phyloP scores from a whole-genome alignment of 225 moss, liverwort and hornwort species.

The Sphagnum contortum region DNA sequence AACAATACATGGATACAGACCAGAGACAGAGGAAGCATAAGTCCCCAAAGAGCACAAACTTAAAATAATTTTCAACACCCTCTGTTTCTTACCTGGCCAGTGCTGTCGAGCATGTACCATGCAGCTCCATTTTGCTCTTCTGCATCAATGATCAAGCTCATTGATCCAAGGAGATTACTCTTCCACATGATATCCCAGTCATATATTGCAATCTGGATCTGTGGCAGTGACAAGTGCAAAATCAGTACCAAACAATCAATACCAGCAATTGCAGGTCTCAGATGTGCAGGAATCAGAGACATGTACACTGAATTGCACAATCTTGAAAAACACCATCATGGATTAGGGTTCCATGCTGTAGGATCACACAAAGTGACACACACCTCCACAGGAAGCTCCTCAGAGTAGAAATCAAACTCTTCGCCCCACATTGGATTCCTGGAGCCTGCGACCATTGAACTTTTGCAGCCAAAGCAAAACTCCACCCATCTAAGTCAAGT shows the following conservation, averaged over 20 bases:
- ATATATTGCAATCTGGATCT: slow-evolving; percentile 72
- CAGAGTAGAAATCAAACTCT: slow-evolving; percentile 81
- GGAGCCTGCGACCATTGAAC: slow-evolving; percentile 77
- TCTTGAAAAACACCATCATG: background rate
- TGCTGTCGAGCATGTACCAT: slow-evolving; percentile 62
- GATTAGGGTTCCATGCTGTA: no score
- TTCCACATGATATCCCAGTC: slow-evolving; percentile 97
- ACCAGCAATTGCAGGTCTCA: no score
- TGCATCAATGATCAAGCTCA: slow-evolving; percentile 46
- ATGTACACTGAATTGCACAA: no score
- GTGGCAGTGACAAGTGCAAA: slow-evolving; percentile 3
- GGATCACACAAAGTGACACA: no score
- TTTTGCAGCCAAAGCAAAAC: slow-evolving; percentile 3
- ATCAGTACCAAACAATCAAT: no score
- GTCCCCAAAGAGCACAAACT: background rate
- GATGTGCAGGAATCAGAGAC: no score
- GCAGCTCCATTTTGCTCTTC: slow-evolving; percentile 73
- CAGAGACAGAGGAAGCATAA: no score
- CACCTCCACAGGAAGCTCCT: slow-evolving; percentile 87
- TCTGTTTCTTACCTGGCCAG: slow-evolving; percentile 49
- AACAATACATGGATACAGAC: no score
- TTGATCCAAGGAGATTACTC: slow-evolving; percentile 65
- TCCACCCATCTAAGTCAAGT: background rate
- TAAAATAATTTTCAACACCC: no score
- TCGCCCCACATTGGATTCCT: slow-evolving; percentile 92